These are phyloP conservation scores for Quercus variabilis DNA, from an alignment of 306 rosid genomes.

Conservation along the genomic window DNA sequence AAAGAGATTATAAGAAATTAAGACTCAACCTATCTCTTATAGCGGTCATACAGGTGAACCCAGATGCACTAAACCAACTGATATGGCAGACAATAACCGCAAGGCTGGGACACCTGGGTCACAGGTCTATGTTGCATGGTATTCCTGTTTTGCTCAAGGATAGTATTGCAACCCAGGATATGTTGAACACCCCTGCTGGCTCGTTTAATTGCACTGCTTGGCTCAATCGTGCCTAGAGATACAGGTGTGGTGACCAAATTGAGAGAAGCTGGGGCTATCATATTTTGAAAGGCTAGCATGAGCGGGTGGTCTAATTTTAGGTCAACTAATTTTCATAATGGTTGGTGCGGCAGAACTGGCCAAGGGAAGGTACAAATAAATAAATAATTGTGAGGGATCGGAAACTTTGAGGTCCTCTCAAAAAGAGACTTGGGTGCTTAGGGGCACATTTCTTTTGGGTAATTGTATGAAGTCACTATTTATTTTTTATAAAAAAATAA, in stretches of 20 bases:
- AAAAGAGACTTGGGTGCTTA: too few species aligned
- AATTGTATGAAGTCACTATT: too few species aligned
- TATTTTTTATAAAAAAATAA: too few species aligned
- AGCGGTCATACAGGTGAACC: conserved; percentile 51
- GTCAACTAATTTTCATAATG: conserved; percentile 16
- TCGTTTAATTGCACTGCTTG: conserved; percentile 43
- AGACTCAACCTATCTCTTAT: neutral
- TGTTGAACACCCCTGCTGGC: conserved; percentile 56
- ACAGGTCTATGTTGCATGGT: conserved; percentile 37
- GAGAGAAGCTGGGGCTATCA: too few species aligned
- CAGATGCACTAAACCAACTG: conserved; percentile 36
- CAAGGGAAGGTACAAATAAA: conserved; percentile 42
- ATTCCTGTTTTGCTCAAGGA: conserved; percentile 56
- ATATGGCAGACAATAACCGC: conserved; percentile 41
- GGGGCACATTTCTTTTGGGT: too few species aligned
- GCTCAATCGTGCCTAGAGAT: conserved; percentile 45
- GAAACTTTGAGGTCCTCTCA: too few species aligned
- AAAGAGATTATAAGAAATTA: conserved; percentile 14
- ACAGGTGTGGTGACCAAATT: conserved; percentile 42
- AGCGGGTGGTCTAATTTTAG: conserved; percentile 53
- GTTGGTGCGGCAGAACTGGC: conserved; percentile 59
- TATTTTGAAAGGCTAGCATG: conserved; percentile 43
- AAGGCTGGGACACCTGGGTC: neutral
- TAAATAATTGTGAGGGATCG: too few species aligned
- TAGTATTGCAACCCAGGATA: conserved; percentile 52